Evolutionary conservation across 257 asterid genomes (phyloP).

Genomic region (Eustoma russellianum): DNA sequence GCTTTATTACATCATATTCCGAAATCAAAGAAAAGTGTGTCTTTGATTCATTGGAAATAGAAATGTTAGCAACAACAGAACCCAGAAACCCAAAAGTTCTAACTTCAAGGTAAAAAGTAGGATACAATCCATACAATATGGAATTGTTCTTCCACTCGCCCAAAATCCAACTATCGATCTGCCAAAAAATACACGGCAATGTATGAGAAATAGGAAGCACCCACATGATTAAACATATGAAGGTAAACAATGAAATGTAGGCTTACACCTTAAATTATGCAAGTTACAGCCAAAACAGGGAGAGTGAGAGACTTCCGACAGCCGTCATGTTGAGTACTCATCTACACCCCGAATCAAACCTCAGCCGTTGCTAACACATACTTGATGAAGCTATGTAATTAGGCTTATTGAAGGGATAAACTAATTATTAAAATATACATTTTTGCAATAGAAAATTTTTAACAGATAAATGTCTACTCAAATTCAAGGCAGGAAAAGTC

Average conservation of each 20-base stretch:
- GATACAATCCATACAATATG: constrained; percentile 87
- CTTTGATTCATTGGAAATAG: too few relatives aligned
- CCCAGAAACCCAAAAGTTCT: neutral
- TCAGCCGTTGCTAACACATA: constrained; percentile 70
- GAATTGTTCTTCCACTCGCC: constrained; percentile 83
- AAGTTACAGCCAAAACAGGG: constrained; percentile 66
- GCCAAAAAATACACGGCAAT: constrained; percentile 15
- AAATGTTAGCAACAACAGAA: constrained; percentile 6
- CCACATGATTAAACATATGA: neutral
- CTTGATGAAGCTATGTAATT: constrained; percentile 8
- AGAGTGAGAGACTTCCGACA: constrained; percentile 74
- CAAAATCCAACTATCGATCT: constrained; percentile 72
- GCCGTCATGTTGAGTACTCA: constrained; percentile 69
- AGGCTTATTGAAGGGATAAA: constrained; percentile 6
- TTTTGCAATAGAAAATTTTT: neutral
- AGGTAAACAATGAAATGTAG: neutral
- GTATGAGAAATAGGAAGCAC: neutral
- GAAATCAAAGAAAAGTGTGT: too few relatives aligned
- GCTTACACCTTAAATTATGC: constrained; percentile 45
- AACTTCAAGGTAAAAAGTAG: constrained; percentile 17
- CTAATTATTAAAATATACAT: neutral
- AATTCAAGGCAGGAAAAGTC: too few relatives aligned
- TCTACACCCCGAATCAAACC: constrained; percentile 82
- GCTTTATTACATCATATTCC: too few relatives aligned
- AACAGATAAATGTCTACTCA: too few relatives aligned